Evolutionary conservation across 1,139 yeast species (phyloP).

Genomic region (Nakaseomyces delphensis): DNA sequence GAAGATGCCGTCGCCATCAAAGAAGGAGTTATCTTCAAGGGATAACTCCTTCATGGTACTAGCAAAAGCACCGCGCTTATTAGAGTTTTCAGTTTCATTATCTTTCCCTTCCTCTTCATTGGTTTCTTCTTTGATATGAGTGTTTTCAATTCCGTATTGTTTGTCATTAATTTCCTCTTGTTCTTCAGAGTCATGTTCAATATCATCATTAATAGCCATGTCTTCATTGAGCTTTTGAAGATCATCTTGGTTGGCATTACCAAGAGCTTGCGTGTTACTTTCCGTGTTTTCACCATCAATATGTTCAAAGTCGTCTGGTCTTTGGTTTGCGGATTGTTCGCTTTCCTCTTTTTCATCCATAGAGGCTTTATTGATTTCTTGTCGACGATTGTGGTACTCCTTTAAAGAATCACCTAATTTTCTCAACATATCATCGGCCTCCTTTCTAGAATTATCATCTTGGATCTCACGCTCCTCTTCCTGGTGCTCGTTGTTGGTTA

Average conservation of each 20-base stretch:
- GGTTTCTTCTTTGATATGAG: constrained; percentile 19
- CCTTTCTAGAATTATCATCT: constrained; percentile 59
- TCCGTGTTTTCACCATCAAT: constrained; percentile 75
- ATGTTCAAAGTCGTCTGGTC: constrained; percentile 88
- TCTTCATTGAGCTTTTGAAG: constrained; percentile 70
- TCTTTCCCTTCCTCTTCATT: constrained; percentile 18
- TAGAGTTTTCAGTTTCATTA: constrained; percentile 42
- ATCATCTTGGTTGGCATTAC: constrained; percentile 79
- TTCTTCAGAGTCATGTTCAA: constrained; percentile 28
- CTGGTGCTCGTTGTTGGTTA: constrained; percentile 42
- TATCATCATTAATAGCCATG: constrained; percentile 75
- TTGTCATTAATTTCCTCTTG: background rate
- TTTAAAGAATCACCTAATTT: constrained; percentile 85
- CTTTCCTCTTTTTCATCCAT: constrained; percentile 36
- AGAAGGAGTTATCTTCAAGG: background rate
- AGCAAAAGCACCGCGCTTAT: constrained; percentile 45
- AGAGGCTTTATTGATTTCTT: constrained; percentile 68
- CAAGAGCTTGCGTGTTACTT: constrained; percentile 81
- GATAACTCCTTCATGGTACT: constrained; percentile 23
- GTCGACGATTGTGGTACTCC: constrained; percentile 85
- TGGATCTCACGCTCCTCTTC: constrained; percentile 35
- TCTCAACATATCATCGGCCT: constrained; percentile 72
- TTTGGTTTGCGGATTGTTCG: constrained; percentile 50
- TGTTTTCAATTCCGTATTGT: constrained; percentile 9
- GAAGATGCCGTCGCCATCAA: constrained; percentile 28